Evolutionary conservation across 169 alveolate species (phyloP).

Genomic region (Plasmodium sp.): DNA sequence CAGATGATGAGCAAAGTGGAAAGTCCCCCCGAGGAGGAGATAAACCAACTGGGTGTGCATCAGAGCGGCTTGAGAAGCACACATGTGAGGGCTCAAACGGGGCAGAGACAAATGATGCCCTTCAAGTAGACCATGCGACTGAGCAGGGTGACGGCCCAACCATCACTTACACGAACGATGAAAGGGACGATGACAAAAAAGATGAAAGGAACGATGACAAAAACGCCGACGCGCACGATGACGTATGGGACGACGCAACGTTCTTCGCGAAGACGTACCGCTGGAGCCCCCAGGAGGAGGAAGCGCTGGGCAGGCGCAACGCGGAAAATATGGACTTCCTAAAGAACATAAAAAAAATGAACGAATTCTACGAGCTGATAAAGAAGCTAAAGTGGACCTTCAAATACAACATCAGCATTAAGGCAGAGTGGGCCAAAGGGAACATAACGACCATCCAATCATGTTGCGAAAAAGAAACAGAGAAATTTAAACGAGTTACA

Average conservation of each 20-base stretch:
- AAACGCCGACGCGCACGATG: background rate
- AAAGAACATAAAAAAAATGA: conserved; percentile 54
- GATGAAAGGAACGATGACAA: no score
- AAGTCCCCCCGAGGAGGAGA: background rate
- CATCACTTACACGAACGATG: background rate
- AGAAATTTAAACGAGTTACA: conserved; percentile 37
- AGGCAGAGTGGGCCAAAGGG: conserved; percentile 46
- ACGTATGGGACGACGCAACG: background rate
- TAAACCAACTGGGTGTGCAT: background rate
- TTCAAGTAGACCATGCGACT: background rate
- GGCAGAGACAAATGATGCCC: background rate
- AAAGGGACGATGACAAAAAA: background rate
- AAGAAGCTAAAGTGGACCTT: conserved; percentile 41
- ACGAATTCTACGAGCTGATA: conserved; percentile 53
- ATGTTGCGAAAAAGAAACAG: conserved; percentile 54
- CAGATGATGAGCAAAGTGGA: conserved; percentile 32
- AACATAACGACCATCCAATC: conserved; percentile 40
- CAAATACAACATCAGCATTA: conserved; percentile 22
- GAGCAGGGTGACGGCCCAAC: background rate
- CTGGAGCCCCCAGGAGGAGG: background rate
- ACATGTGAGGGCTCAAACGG: background rate
- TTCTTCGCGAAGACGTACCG: background rate
- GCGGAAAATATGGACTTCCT: conserved; percentile 15
- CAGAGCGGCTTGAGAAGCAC: background rate
- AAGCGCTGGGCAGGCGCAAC: background rate